Evolutionary conservation across 2,329 filamentous ascomycete genomes (phyloP), one percentile per base, ranked within the genome.

Genomic region (Fusarium buharicum): DNA sequence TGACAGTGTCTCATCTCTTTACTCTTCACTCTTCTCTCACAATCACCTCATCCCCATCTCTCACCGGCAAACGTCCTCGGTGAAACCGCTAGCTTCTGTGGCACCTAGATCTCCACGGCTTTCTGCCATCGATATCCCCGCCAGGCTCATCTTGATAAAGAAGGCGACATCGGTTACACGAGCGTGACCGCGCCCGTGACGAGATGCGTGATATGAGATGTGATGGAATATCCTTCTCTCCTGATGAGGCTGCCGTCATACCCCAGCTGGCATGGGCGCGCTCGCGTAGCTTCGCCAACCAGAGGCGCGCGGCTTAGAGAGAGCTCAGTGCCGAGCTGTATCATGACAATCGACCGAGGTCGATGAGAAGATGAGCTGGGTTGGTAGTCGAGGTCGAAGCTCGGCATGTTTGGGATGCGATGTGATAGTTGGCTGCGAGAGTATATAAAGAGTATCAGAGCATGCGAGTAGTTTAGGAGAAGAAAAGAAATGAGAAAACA

Each of bases 261-360:
- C 60, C 48, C 50, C 62, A 66, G 37, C 43, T 34, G 38, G 40
- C 44, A 33, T 46, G 41, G 43, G 47, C 56, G 48, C 59, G 46
- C 27, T 67, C 64, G 60, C 64, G 54, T 67, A 67, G 49, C 49
- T 37, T 48, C 50, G n/a, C 64, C 63, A 67, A 67, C 60, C 60
- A 64, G 48, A 62, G 34, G 22, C 28, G 13, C 13, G 30, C 31
- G 31, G 59, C 36, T 44, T 52, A 4, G 46, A 33, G 27, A 44
- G 34, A 47, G 18, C 30, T 40, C 24, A 30, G 28, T 38, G 45
- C 48, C 40, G 58, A 50, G 40, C 28, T 43, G 33, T 45, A 59
- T 59, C 45, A 47, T 48, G 41, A 41, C 34, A 27, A 31, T 37
- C 22, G 33, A 30, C 16, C 28, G 48, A 37, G n/a, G 24, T 11